Conservation (phyloP, 1,139 yeast species). For the Pichiaceae sp. region DNA sequence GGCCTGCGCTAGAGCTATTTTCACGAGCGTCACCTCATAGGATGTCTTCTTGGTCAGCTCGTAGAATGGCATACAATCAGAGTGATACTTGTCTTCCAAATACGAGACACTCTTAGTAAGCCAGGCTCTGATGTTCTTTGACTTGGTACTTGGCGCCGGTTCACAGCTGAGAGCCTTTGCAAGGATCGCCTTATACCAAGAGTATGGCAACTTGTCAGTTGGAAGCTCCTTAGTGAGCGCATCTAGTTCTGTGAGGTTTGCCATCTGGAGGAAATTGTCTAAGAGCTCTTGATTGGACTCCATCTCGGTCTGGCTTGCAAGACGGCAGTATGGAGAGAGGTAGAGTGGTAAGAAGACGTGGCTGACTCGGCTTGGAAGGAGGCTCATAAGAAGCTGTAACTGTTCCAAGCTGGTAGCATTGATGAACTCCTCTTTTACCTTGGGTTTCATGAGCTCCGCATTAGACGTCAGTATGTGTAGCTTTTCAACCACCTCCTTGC, state of each 20-base stretch:
- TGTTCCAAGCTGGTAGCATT: too few relatives aligned
- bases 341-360: too few relatives aligned
- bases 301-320: too few relatives aligned
- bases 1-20: neutral
- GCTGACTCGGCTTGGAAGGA: too few relatives aligned
- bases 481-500: neutral
- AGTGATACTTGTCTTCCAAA: neutral
- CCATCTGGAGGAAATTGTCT: too few relatives aligned
- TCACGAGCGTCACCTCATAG: neutral
- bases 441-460: neutral
- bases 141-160: neutral
- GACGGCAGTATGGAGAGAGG: too few relatives aligned
- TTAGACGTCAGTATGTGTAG: neutral
- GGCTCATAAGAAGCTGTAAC: too few relatives aligned
- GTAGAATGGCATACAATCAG: neutral
- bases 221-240: neutral
- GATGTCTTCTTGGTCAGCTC: neutral
- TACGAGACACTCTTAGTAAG: neutral
- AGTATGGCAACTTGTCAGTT: neutral
- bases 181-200: conserved; percentile 1
- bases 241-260: too few relatives aligned
- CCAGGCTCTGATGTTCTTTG: neutral
- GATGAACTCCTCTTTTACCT: too few relatives aligned
- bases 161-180: neutral
- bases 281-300: too few relatives aligned